phyloP scores from a whole-genome alignment of 345 rosid genomes.

The Eucalyptus cloeziana region DNA sequence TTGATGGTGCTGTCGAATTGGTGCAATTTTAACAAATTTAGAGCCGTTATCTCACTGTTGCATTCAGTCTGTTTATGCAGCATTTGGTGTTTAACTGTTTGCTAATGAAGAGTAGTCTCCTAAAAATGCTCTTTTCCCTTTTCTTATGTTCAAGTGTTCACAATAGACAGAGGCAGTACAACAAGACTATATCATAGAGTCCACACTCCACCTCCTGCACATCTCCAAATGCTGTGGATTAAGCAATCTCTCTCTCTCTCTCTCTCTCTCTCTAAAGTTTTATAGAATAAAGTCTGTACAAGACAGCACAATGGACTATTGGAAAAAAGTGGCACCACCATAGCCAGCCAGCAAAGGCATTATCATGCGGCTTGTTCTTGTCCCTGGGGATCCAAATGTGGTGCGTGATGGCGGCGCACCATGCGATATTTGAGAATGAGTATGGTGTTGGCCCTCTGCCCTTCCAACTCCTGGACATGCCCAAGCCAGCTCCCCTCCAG shows the following conservation, averaged over 20 bases:
- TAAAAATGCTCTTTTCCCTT: not conserved
- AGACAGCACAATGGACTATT: not conserved
- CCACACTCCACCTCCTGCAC: not conserved
- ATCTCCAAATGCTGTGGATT: not conserved
- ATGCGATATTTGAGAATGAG: not conserved
- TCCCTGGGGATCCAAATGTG: not conserved
- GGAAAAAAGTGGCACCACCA: not conserved
- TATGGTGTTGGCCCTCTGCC: not conserved
- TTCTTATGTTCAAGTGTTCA: not conserved
- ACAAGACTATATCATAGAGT: not conserved
- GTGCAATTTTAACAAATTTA: not conserved
- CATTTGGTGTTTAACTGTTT: not conserved
- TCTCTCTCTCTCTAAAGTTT: not conserved
- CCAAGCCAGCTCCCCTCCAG: not conserved
- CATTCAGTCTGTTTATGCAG: not conserved
- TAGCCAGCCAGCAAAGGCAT: not conserved
- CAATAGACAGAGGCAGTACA: not conserved
- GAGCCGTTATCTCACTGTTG: not conserved
- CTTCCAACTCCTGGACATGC: not conserved
- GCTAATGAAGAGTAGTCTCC: not conserved
- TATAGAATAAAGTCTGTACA: not conserved
- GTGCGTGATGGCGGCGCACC: not conserved
- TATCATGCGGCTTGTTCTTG: not conserved
- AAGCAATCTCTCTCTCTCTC: not conserved
- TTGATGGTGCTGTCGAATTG: not conserved